phyloP scores from a whole-genome alignment of 2,329 filamentous ascomycete genomes.

The Scopulariopsis brevicaulis region DNA sequence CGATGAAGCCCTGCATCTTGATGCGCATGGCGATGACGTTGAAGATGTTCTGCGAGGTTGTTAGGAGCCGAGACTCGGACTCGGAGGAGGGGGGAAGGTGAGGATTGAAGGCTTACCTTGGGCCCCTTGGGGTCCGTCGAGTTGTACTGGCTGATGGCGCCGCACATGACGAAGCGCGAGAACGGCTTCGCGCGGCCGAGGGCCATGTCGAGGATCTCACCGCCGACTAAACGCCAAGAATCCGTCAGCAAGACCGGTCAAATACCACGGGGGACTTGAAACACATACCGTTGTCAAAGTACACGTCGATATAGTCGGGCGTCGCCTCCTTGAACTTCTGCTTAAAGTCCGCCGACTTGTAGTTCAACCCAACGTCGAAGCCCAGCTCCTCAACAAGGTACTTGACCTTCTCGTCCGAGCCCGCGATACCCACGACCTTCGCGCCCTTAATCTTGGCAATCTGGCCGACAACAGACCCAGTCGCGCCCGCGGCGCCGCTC shows the following conservation, averaged over 20 bases:
- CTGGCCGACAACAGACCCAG: constrained; percentile 65
- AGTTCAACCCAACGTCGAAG: constrained; percentile 58
- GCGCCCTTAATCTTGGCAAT: constrained; percentile 63
- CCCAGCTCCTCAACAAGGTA: constrained; percentile 55
- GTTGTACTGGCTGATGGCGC: constrained; percentile 61
- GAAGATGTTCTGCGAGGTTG: constrained; percentile 26
- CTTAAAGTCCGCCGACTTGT: constrained; percentile 53
- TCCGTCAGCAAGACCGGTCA: background rate
- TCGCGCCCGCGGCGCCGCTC: constrained; percentile 67
- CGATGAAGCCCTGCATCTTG: constrained; percentile 61
- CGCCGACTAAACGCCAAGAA: constrained; percentile 35
- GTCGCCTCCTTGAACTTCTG: constrained; percentile 49
- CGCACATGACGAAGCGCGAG: constrained; percentile 61
- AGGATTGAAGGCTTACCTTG: constrained; percentile 20
- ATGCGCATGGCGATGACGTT: constrained; percentile 43
- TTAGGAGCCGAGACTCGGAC: background rate
- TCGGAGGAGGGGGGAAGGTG: background rate
- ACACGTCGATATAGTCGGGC: constrained; percentile 51
- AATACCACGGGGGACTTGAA: background rate
- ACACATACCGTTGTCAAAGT: constrained; percentile 50
- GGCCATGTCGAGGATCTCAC: constrained; percentile 57
- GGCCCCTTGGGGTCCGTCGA: constrained; percentile 40
- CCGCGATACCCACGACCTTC: constrained; percentile 53
- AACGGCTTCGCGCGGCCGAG: constrained; percentile 49
- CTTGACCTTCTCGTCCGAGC: constrained; percentile 53